These are phyloP conservation scores for Dendrobium chrysotoxum DNA, from an alignment of 106 monocot species.

Conservation along the genomic window DNA sequence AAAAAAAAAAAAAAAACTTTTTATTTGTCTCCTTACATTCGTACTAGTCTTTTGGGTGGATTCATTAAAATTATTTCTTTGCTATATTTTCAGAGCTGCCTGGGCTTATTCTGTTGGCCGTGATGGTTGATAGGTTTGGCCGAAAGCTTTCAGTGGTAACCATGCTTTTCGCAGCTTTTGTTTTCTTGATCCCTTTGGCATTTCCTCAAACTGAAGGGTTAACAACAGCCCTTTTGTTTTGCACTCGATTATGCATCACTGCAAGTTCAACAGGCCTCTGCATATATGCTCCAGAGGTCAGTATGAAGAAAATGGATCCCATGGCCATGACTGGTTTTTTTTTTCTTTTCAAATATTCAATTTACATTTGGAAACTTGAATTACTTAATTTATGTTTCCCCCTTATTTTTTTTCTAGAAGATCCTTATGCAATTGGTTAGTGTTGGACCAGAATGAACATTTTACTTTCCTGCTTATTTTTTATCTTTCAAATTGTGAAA, in stretches of 20 bases:
- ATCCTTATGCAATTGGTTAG: too few species aligned
- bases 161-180: conserved; percentile 47
- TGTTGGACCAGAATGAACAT: too few species aligned
- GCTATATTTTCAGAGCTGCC: conserved; percentile 55
- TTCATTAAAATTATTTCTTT: not conserved
- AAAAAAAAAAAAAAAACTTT: too few species aligned
- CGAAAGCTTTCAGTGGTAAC: conserved; percentile 56
- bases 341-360: too few species aligned
- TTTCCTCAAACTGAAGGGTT: conserved; percentile 25
- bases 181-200: conserved; percentile 52
- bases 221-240: conserved; percentile 57
- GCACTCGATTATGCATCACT: conserved; percentile 59
- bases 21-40: not conserved
- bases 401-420: too few species aligned
- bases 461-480: too few species aligned
- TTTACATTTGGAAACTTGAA: too few species aligned
- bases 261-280: conserved; percentile 54
- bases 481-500: too few species aligned
- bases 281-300: conserved; percentile 84
- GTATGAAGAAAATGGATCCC: conserved; percentile 7
- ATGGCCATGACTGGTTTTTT: not conserved
- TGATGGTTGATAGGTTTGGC: conserved; percentile 57
- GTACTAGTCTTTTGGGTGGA: not conserved
- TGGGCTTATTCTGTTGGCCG: conserved; percentile 58
- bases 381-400: too few species aligned